phyloP scores from a whole-genome alignment of 2,329 filamentous ascomycete species.

The Aureobasidium pullulans region DNA sequence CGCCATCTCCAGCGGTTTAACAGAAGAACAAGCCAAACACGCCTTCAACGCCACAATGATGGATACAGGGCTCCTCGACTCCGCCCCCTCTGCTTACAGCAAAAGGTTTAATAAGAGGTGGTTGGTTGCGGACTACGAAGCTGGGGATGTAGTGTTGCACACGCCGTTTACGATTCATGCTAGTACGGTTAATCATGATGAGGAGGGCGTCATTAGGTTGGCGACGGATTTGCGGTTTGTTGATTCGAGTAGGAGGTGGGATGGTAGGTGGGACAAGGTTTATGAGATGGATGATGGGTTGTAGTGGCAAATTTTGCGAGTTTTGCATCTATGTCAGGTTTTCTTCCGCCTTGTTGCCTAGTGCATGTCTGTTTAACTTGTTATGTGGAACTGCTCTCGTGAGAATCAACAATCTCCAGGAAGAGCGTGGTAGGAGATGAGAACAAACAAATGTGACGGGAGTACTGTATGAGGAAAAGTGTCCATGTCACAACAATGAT shows the following conservation, averaged over 20 bases:
- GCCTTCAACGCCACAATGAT: constrained; percentile 42
- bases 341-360: too few relatives aligned
- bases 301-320: background rate
- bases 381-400: too few relatives aligned
- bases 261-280: constrained; percentile 9
- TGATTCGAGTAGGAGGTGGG: background rate
- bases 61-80: constrained; percentile 45
- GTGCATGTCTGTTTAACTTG: too few relatives aligned
- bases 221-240: constrained; percentile 12
- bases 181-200: constrained; percentile 8
- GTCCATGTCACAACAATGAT: too few relatives aligned
- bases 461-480: too few relatives aligned
- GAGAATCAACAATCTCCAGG: too few relatives aligned
- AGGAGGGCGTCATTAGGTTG: background rate
- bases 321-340: too few relatives aligned
- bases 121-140: constrained; percentile 48
- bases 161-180: constrained; percentile 14
- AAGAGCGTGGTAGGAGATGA: too few relatives aligned
- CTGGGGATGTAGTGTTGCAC: constrained; percentile 46
- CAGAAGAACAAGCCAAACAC: constrained; percentile 43
- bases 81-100: constrained; percentile 41
- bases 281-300: constrained; percentile 11
- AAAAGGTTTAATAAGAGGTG: constrained; percentile 36
- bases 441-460: too few relatives aligned
- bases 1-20: constrained; percentile 43